Evolutionary conservation across 176 grass and related monocot genomes (phyloP).

Genomic region (Aegilops bicornis): DNA sequence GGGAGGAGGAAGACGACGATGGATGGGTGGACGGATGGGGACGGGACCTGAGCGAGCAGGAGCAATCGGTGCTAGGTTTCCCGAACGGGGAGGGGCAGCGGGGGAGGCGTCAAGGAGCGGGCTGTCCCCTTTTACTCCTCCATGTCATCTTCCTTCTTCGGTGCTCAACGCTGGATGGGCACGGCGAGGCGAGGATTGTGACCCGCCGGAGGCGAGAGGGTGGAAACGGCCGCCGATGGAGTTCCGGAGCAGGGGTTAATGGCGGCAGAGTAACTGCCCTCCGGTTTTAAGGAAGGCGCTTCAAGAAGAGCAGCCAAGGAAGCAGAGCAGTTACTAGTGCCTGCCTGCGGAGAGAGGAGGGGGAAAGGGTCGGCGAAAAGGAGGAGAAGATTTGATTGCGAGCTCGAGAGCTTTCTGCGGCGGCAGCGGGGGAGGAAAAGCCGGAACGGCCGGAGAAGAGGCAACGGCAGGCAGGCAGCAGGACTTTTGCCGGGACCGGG

Average conservation of each 20-base stretch:
- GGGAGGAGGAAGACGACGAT: not conserved
- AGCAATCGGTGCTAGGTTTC: not conserved
- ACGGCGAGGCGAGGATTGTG: not conserved
- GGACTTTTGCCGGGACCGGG: slow-evolving; percentile 23
- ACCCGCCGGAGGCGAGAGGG: not conserved
- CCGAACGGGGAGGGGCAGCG: not conserved
- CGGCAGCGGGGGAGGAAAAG: not conserved
- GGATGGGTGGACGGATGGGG: not conserved
- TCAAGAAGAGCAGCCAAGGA: slow-evolving; percentile 17
- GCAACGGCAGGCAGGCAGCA: not conserved
- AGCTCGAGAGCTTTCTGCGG: not conserved
- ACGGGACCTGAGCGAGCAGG: not conserved
- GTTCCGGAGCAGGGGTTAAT: not conserved
- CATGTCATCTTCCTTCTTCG: not conserved
- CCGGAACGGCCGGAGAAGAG: not conserved
- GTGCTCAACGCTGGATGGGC: too few relatives aligned
- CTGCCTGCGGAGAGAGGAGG: not conserved
- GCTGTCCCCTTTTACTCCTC: slow-evolving; percentile 21
- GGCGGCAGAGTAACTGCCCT: slow-evolving; percentile 17
- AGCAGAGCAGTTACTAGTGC: not conserved
- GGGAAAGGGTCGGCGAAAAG: not conserved
- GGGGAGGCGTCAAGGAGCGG: not conserved
- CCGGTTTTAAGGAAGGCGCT: slow-evolving; percentile 21
- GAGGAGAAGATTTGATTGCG: not conserved
- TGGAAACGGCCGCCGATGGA: slow-evolving; percentile 4